Evolutionary conservation across 371 early-diverging fungal species (phyloP), one percentile per base, ranked within the genome.

Genomic region (Saksenaea oblongispora): DNA sequence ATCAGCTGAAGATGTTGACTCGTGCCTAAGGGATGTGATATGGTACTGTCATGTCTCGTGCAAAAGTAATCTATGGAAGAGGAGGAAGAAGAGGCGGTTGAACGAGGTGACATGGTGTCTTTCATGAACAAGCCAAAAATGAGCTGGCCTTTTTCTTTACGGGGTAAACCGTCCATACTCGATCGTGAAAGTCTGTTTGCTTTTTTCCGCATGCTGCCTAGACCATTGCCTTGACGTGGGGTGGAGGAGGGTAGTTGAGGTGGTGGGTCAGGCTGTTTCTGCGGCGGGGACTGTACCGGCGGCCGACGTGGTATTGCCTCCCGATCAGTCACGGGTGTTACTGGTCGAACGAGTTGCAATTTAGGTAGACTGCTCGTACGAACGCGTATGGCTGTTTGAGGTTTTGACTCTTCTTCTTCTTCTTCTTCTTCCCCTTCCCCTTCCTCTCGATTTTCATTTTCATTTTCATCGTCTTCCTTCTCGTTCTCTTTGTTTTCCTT

Each of bases 141-240:
- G 9, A 66, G 63, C 22, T 60, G 42, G 54, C 15, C 22, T 42
- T 58, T 66, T 56, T 53, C 63, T 64, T 59, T 59, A n/a, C 55
- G 64, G 31, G 15, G 22, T 14, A 58, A 11, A 0, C 74, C 70
- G 28, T 78, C 78, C 61, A 74, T 65, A 10, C 71, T 70, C 2
- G 62, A 63, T 22, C 71, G 58, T 14, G 78, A 78, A 5, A 74
- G 18, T 37, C 78, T 68, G 56, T 74, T 70, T 0, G 67, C 64
- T 31, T 73, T 76, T 58, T 68, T 70, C 5, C 74, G 72, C 44
- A 78, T 67, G 8, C 71, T 71, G 0, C 70, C 72, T 36, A 76
- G 60, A 3, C 71, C 66, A n/a, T 42, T 37, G 1, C 62, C 42
- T 15, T 61, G 66, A 17, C 57, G 61, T 22, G 34, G 34, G 15